Conservation (phyloP, 345 rosid species). For the Cardamine chenopodiifolia region DNA sequence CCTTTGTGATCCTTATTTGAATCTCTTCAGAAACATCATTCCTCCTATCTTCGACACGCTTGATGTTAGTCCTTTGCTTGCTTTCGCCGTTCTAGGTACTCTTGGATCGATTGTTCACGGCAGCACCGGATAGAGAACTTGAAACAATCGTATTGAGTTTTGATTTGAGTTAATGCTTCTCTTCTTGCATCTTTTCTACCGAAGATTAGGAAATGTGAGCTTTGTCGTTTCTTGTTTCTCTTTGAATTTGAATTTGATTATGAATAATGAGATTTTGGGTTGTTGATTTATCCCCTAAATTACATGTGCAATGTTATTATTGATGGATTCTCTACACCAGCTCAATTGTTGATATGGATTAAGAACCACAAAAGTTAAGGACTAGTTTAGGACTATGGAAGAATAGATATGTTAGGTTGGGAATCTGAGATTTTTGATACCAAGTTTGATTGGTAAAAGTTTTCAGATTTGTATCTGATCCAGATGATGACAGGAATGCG, state of each 20-base stretch:
- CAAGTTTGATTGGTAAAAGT: not conserved
- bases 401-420: not conserved
- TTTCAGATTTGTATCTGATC: not conserved
- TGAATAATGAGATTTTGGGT: slow-evolving; percentile 18
- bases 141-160: not conserved
- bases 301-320: not conserved
- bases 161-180: not conserved
- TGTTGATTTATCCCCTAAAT: not conserved
- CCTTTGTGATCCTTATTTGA: slow-evolving; percentile 86
- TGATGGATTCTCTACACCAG: not conserved
- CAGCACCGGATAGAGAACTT: slow-evolving; percentile 44
- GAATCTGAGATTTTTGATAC: not conserved
- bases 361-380: not conserved
- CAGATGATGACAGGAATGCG: not conserved
- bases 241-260: not conserved
- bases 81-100: slow-evolving; percentile 70
- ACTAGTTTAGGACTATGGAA: not conserved
- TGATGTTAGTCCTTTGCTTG: slow-evolving; percentile 84
- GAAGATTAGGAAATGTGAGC: slow-evolving; percentile 5
- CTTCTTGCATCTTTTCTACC: not conserved
- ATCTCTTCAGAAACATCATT: slow-evolving; percentile 78
- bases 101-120: slow-evolving; percentile 65
- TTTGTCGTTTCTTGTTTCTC: not conserved
- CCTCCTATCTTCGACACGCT: slow-evolving; percentile 80
- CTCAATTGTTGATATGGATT: slow-evolving; percentile 2